Evolutionary conservation across 2,329 filamentous ascomycete species (phyloP).

Genomic region (Colletotrichum eremochloae): DNA sequence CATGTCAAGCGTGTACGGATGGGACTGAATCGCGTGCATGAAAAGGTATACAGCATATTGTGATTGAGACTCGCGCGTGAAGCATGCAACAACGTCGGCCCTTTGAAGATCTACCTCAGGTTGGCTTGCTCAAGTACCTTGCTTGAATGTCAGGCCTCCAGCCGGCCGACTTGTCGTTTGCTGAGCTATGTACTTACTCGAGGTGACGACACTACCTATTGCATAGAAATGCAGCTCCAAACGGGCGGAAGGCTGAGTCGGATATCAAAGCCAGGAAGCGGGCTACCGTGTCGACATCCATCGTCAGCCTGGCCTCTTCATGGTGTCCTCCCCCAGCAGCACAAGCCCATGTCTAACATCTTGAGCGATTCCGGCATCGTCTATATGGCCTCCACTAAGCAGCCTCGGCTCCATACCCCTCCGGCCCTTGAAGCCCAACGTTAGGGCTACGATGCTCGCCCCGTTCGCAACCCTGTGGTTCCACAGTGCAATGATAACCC

Average conservation of each 20-base stretch:
- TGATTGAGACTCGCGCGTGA: slow-evolving; percentile 4
- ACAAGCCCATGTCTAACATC: background rate
- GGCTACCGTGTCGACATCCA: too few species aligned
- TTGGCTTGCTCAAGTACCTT: background rate
- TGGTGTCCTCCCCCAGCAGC: background rate
- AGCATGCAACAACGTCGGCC: background rate
- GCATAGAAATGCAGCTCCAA: background rate
- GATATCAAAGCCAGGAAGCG: background rate
- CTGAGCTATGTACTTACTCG: background rate
- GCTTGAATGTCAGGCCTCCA: background rate
- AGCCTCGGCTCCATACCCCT: background rate
- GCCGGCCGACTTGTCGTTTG: background rate
- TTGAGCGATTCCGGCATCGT: background rate
- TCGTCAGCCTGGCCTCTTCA: background rate
- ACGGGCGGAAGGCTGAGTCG: background rate
- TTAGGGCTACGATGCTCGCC: slow-evolving; percentile 7
- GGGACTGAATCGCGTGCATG: slow-evolving; percentile 26
- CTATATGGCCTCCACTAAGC: background rate
- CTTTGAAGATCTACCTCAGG: slow-evolving; percentile 13
- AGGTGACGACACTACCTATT: background rate
- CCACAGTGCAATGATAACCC: background rate
- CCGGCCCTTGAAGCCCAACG: background rate
- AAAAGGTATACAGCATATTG: background rate
- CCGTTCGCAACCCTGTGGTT: background rate
- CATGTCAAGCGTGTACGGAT: background rate